Percentiles rank a stretch among this genome's conserved stretches.
phyloP scores from a whole-genome alignment of 192 early-diverging fungal genomes.

The Mortierella claussenii region DNA sequence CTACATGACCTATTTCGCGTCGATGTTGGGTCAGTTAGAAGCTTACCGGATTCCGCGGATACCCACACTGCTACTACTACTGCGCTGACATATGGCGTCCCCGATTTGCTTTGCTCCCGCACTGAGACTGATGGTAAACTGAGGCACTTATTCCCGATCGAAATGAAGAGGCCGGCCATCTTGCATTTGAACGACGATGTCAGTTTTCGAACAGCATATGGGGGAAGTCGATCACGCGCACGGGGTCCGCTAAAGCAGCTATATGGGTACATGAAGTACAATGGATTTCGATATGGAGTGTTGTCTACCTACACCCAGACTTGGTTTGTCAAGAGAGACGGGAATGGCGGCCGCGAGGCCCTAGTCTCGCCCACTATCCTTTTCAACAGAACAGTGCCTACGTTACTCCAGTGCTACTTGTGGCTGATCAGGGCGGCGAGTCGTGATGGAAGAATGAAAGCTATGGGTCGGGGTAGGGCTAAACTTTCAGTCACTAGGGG shows the following conservation, averaged over 20 bases:
- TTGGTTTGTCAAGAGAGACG: conserved; percentile 7
- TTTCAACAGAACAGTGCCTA: conserved; percentile 10
- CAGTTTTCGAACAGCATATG: background rate
- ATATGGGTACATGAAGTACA: conserved; percentile 9
- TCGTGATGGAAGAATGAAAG: too few species aligned
- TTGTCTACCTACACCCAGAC: conserved; percentile 18
- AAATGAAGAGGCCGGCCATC: background rate
- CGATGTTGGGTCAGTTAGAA: conserved; percentile 10
- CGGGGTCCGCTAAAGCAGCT: conserved; percentile 1
- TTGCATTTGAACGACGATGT: conserved; percentile 7
- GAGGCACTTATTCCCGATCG: conserved; percentile 15
- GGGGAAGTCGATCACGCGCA: background rate
- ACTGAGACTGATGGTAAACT: too few species aligned
- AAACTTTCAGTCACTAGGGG: too few species aligned
- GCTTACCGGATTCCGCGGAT: background rate
- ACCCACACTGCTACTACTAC: background rate
- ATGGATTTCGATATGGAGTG: conserved; percentile 21
- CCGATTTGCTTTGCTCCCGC: conserved; percentile 1
- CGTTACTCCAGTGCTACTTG: conserved; percentile 23
- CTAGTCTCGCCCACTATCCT: conserved; percentile 22
- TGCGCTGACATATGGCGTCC: background rate
- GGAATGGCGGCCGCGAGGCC: background rate
- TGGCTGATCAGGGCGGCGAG: background rate
- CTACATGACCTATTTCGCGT: background rate
- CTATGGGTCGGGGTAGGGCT: too few species aligned